Conservation (phyloP, 306 rosid genomes). For the Delonix regia region DNA sequence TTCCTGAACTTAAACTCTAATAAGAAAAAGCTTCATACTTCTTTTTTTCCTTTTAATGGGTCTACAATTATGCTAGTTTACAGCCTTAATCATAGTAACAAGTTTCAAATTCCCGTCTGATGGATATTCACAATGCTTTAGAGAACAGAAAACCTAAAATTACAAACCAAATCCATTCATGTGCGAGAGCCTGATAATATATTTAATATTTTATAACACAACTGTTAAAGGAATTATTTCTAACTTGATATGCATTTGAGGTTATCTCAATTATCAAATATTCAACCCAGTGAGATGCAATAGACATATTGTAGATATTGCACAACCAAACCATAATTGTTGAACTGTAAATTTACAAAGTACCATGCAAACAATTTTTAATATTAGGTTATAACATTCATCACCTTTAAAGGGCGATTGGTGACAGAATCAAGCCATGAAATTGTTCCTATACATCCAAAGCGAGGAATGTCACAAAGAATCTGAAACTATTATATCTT, state of each 20-base stretch:
- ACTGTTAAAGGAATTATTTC: neutral
- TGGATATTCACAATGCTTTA: neutral
- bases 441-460: slow-evolving; percentile 65
- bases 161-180: neutral
- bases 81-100: neutral
- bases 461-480: slow-evolving; percentile 35
- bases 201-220: neutral
- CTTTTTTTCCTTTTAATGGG: neutral
- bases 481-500: slow-evolving; percentile 18
- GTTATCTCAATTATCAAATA: neutral
- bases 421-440: slow-evolving; percentile 95
- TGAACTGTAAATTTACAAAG: slow-evolving; percentile 22
- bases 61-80: slow-evolving; percentile 13
- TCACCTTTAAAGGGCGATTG: slow-evolving; percentile 89
- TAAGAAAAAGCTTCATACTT: neutral
- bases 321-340: slow-evolving; percentile 1
- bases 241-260: neutral
- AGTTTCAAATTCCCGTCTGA: slow-evolving; percentile 6
- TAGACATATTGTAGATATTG: neutral
- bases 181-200: neutral
- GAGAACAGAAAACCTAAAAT: neutral
- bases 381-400: slow-evolving; percentile 22
- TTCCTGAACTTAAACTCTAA: slow-evolving; percentile 26
- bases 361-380: slow-evolving; percentile 21
- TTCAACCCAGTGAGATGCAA: slow-evolving; percentile 26